phyloP scores from a whole-genome alignment of 1,284 basidiomycete species.

The Papiliotrema laurentii region DNA sequence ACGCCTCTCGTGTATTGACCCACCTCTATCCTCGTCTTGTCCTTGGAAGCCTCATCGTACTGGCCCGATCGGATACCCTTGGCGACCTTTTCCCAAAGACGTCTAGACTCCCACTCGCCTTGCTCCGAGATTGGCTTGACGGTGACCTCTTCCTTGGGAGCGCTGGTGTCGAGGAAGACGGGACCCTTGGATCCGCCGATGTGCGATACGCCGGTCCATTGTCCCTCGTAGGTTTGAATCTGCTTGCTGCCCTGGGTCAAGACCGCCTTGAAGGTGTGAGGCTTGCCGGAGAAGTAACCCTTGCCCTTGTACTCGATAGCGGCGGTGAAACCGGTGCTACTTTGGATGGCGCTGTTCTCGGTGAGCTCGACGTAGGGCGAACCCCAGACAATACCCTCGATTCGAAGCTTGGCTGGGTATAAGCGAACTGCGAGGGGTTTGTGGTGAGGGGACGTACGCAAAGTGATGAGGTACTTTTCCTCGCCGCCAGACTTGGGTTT shows the following conservation, averaged over 20 bases:
- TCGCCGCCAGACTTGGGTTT: slow-evolving; percentile 56
- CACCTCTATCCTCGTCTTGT: slow-evolving; percentile 90
- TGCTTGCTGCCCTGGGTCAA: slow-evolving; percentile 53
- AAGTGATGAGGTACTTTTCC: slow-evolving; percentile 84
- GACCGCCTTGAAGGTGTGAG: slow-evolving; percentile 85
- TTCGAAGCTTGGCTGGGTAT: slow-evolving; percentile 58
- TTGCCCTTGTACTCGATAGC: slow-evolving; percentile 90
- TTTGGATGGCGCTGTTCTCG: slow-evolving; percentile 78
- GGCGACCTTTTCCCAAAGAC: slow-evolving; percentile 80
- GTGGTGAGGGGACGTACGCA: slow-evolving; percentile 53
- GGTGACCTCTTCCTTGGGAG: slow-evolving; percentile 63
- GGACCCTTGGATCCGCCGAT: slow-evolving; percentile 55
- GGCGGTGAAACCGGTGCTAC: slow-evolving; percentile 66
- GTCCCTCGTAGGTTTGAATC: slow-evolving; percentile 70
- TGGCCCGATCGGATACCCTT: slow-evolving; percentile 87
- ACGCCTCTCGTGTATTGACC: slow-evolving; percentile 12
- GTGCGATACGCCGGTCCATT: slow-evolving; percentile 68
- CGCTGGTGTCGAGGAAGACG: slow-evolving; percentile 53
- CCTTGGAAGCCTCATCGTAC: slow-evolving; percentile 82
- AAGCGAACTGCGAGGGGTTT: slow-evolving; percentile 11
- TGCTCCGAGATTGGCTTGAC: slow-evolving; percentile 61
- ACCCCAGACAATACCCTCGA: slow-evolving; percentile 55
- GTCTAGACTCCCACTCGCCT: slow-evolving; percentile 79
- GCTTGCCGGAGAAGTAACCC: slow-evolving; percentile 89
- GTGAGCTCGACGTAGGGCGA: slow-evolving; percentile 67